Evolutionary conservation across 1,284 basidiomycete species (phyloP), one percentile per base, ranked within the genome.

Genomic region (Erythrobasidium hasegawianum): DNA sequence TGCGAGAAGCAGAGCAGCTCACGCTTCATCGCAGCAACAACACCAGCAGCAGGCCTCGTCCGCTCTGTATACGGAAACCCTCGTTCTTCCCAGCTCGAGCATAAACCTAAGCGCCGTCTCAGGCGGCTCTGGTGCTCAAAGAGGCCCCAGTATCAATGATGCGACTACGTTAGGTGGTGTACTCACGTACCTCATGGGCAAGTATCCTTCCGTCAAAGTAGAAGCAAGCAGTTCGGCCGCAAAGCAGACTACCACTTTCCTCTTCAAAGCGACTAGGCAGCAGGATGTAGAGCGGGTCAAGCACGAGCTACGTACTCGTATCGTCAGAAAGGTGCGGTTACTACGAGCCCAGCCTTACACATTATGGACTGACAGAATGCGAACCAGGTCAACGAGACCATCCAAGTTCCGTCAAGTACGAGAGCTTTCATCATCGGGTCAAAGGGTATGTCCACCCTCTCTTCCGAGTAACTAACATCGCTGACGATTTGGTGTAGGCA

Each of bases 211-310:
- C 78, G 89, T 94, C 79, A 89, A 87, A 77, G 81, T 97, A 71
- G 94, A 99, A 79, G 90, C 91, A 62, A 91, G 89, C 69, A 88
- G 87, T 72, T 94, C 94, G 77, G 88, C 90, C 81, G 87, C 83
- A 78, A 84, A 86, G 68, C 86, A 87, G 74, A 87, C 92, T 77
- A 97, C 90, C 70, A 92, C 90, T 55, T 94, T 96, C 81, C 83
- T 89, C 77, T 73, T 96, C 80, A 90, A 88, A 81, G 86, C 89
- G 13, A 87, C 92, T 70, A 86, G 86, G 69, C 86, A 91, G 78
- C 90, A 89, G 79, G 87, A 89, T 71, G 84, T 97, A 64, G 88
- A 91, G 73, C 87, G 86, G 77, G 93, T 91, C 60, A 90, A 90
- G 78, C 85, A 87, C 71, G 85, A 83, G 74, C 84, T 97, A 66